Evolutionary conservation across 1,284 basidiomycete species (phyloP).

Genomic region (Cryptococcus jaspeensis): DNA sequence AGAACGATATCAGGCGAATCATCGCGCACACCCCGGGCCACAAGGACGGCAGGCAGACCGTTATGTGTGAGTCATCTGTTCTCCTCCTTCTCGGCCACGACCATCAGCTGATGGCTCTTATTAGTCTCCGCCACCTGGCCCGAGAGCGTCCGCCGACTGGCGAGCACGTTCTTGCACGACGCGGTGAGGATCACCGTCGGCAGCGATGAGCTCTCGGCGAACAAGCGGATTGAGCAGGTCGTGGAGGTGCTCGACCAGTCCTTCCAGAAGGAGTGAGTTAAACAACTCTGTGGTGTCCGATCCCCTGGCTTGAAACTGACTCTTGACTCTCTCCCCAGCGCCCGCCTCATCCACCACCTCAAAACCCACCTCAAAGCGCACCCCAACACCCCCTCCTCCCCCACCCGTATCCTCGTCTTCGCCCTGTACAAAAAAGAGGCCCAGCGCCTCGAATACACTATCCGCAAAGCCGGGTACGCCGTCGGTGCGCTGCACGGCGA

Average conservation of each 20-base stretch:
- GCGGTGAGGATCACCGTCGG: constrained; percentile 93
- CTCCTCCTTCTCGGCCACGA: not conserved
- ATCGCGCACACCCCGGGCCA: constrained; percentile 71
- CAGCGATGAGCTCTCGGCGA: constrained; percentile 91
- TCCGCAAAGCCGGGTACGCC: constrained; percentile 73
- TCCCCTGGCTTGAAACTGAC: not conserved
- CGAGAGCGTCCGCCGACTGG: constrained; percentile 89
- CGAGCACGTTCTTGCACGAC: constrained; percentile 79
- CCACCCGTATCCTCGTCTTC: constrained; percentile 83
- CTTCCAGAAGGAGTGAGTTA: constrained; percentile 75
- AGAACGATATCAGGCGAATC: constrained; percentile 94
- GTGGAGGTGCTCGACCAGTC: constrained; percentile 87
- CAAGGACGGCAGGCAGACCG: constrained; percentile 69
- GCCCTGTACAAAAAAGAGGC: constrained; percentile 98
- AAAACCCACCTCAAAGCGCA: constrained; percentile 61
- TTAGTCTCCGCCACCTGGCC: constrained; percentile 98
- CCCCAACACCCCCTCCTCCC: constrained; percentile 45
- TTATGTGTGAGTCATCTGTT: constrained; percentile 75
- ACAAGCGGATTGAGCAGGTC: constrained; percentile 74
- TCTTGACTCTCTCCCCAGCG: constrained; percentile 52
- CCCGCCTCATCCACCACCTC: constrained; percentile 67
- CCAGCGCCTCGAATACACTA: constrained; percentile 77
- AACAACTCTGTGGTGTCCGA: too few relatives aligned
- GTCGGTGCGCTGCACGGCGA: constrained; percentile 93
- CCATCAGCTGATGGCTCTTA: not conserved